These are phyloP conservation scores for Alternaria brassicicola DNA, from an alignment of 2,329 filamentous ascomycete species.

Conservation along the genomic window DNA sequence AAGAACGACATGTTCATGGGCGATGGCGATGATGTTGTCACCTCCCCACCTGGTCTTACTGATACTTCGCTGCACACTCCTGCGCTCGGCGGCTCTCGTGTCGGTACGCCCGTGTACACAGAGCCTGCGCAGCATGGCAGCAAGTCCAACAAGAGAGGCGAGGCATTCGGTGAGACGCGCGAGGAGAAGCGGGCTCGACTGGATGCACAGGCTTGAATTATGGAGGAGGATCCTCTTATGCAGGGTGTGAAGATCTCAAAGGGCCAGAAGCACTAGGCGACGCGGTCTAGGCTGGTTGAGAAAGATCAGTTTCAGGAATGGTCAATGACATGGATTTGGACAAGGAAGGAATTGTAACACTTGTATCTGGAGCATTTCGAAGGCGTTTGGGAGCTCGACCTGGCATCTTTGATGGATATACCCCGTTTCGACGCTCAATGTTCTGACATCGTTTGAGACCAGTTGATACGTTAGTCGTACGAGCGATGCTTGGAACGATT, in stretches of 20 bases:
- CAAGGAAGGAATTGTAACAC: not conserved
- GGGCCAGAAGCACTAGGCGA: not conserved
- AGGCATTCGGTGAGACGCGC: constrained; percentile 7
- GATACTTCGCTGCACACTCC: constrained; percentile 36
- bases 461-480: not conserved
- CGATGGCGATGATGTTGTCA: constrained; percentile 21
- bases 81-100: constrained; percentile 26
- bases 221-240: constrained; percentile 9
- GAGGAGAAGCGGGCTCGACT: constrained; percentile 24
- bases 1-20: not conserved
- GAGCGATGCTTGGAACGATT: not conserved
- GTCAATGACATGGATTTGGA: not conserved
- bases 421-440: not conserved
- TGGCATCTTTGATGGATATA: constrained; percentile 1
- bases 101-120: constrained; percentile 28
- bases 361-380: not conserved
- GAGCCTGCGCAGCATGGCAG: constrained; percentile 3
- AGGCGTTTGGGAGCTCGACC: not conserved
- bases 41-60: constrained; percentile 35
- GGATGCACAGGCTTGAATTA: constrained; percentile 8
- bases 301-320: not conserved
- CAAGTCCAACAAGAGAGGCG: constrained; percentile 8
- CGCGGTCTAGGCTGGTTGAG: not conserved
- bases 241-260: not conserved
- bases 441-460: not conserved